Evolutionary conservation across 495 filamentous ascomycete genomes (phyloP).

Genomic region (Chaetomidium leptoderma): DNA sequence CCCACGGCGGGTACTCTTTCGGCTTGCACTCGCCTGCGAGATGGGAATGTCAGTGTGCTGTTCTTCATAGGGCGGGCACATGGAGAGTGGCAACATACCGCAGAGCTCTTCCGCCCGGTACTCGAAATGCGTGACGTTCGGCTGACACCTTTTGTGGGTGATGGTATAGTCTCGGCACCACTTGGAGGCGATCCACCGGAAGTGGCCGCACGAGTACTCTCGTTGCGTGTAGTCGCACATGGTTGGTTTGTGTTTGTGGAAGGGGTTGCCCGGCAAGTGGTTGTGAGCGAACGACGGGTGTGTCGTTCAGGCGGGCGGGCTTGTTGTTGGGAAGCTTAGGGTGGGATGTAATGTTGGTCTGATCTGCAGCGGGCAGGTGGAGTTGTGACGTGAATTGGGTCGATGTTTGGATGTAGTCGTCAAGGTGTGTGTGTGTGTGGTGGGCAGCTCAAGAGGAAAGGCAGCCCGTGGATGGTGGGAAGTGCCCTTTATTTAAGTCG

Average conservation of each 20-base stretch:
- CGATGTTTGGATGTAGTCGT: background rate
- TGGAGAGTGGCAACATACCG: slow-evolving; percentile 25
- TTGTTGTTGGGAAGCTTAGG: background rate
- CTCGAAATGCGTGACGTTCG: slow-evolving; percentile 41
- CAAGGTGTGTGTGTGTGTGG: slow-evolving; percentile 7
- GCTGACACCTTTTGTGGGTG: slow-evolving; percentile 41
- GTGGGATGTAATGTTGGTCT: background rate
- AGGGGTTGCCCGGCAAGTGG: background rate
- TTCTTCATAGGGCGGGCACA: background rate
- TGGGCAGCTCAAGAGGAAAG: slow-evolving; percentile 9
- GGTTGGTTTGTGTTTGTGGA: slow-evolving; percentile 6
- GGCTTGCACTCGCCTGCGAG: slow-evolving; percentile 38
- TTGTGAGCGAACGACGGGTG: background rate
- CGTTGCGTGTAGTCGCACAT: slow-evolving; percentile 37
- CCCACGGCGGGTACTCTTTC: slow-evolving; percentile 33
- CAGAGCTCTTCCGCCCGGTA: slow-evolving; percentile 35
- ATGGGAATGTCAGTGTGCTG: slow-evolving; percentile 14
- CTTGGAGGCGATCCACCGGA: slow-evolving; percentile 41
- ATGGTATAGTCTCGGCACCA: slow-evolving; percentile 40
- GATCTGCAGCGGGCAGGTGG: background rate
- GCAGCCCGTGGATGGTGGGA: slow-evolving; percentile 14
- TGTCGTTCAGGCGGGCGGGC: background rate
- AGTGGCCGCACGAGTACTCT: slow-evolving; percentile 42
- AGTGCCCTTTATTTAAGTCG: slow-evolving; percentile 28
- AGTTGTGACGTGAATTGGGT: background rate